phyloP scores from a whole-genome alignment of 441 rosid species.

The Pelargonium fulgidum region DNA sequence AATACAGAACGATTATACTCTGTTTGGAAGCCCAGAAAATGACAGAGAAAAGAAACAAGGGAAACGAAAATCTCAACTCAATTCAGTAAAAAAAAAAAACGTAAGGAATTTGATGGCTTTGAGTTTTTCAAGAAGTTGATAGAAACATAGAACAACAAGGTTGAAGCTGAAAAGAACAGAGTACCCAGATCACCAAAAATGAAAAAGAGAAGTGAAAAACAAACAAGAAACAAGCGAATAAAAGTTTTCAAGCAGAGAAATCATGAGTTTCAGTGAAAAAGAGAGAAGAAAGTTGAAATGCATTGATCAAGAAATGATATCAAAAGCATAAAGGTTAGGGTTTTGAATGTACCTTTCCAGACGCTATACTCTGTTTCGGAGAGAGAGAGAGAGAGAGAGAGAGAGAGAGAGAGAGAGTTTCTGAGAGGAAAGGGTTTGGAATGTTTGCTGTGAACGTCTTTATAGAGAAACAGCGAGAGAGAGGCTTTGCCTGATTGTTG shows the following conservation, averaged over 20 bases:
- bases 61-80: background rate
- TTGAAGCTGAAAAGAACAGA: conserved; percentile 4
- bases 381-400: background rate
- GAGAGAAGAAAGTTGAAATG: background rate
- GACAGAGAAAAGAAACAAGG: conserved; percentile 6
- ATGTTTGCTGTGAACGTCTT: conserved; percentile 9
- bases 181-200: background rate
- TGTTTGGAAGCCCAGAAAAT: conserved; percentile 26
- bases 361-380: conserved; percentile 5
- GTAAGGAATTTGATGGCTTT: background rate
- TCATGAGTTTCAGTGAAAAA: background rate
- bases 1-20: conserved; percentile 15
- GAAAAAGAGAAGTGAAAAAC: background rate
- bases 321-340: background rate
- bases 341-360: conserved; percentile 4
- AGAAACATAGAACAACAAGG: conserved; percentile 1
- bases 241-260: conserved; percentile 2
- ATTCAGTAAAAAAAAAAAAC: too few relatives aligned
- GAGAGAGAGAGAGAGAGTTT: background rate
- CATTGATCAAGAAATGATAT: background rate
- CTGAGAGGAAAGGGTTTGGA: conserved; percentile 4
- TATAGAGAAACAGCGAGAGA: conserved; percentile 2
- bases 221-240: background rate
- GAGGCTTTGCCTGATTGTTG: background rate
- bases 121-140: background rate